Percentiles rank a stretch among this genome's conserved stretches.
Evolutionary conservation across 108 stramenopile genomes (phyloP).

Genomic region (Cyclotella atomus): DNA sequence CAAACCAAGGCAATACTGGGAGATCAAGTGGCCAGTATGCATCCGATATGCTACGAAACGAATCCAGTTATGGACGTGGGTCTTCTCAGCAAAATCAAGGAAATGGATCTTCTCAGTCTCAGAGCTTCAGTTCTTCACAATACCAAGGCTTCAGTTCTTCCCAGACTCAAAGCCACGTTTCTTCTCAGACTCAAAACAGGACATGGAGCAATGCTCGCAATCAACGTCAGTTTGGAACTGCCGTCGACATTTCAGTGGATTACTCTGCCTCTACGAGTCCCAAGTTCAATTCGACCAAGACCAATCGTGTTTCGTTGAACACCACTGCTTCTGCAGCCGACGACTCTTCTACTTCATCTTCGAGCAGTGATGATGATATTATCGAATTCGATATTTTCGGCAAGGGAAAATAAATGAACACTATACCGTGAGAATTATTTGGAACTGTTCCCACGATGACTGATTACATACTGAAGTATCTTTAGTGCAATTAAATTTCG

Average conservation of each 20-base stretch:
- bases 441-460: not conserved
- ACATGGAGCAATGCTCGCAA: slow-evolving; percentile 27
- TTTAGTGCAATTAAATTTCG: not conserved
- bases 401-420: slow-evolving; percentile 10
- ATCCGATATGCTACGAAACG: slow-evolving; percentile 21
- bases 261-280: slow-evolving; percentile 9
- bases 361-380: slow-evolving; percentile 40
- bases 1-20: too few species aligned
- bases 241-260: slow-evolving; percentile 24
- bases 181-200: slow-evolving; percentile 1
- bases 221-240: slow-evolving; percentile 49
- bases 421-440: not conserved
- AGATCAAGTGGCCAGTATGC: slow-evolving; percentile 15
- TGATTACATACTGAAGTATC: not conserved
- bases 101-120: not conserved
- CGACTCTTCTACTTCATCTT: slow-evolving; percentile 9
- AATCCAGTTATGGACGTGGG: too few species aligned
- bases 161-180: not conserved
- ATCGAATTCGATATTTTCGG: slow-evolving; percentile 38
- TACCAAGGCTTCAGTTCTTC: not conserved
- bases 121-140: not conserved
- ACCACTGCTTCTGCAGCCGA: not conserved
- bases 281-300: not conserved
- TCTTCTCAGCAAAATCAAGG: not conserved
- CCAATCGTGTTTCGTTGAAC: not conserved